Evolutionary conservation across 2,329 filamentous ascomycete species (phyloP), one percentile per base, ranked within the genome.

Genomic region (Dactylellina drechsleri): DNA sequence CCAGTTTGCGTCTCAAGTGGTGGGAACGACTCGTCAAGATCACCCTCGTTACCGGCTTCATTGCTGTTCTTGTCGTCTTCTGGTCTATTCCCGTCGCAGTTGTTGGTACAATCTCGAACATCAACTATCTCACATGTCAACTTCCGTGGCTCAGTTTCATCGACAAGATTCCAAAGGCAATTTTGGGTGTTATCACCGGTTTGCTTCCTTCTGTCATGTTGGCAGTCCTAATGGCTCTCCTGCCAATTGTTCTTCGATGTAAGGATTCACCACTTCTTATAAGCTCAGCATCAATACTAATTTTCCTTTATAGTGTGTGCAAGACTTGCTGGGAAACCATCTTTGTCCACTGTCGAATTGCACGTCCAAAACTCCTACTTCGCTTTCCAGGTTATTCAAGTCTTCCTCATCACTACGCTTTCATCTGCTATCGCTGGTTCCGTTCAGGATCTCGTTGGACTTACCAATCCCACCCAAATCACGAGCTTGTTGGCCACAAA

Each of bases 281-380:
- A 10, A 36, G 52, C 40, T 36, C 6, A 10, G 6, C 16, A 45
- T 13, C 5, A 20, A 36, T 59, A 45, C 72, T 81, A 73, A 79
- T 62, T 26, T 3, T 20, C 47, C 4, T 57, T 65, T 90, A 87
- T 91, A 57, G 91, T 92, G 81, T 75, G 71, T 26, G 93, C 93
- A 77, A 93, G 89, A 81, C 82, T 91, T 41, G 87, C 91, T 52
- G 95, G 95, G 66, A 91, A 91, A 76, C 92, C 93, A 0, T 95
- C 92, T 0, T 82, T 88, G 5, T 90, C 92, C 0, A 87, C 90
- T 10, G 89, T 96, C 15, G 95, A 99, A 82, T 84, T 98, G 7
- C 93, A 92, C 71, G 93, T 92, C 0, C 92, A 98, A 81, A 95
- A 93, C 80, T 91, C 89, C 78, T 98, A 96, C 85, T 99, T 97